phyloP scores from a whole-genome alignment of 23 red algal genomes.

The Agarophyton chilense region DNA sequence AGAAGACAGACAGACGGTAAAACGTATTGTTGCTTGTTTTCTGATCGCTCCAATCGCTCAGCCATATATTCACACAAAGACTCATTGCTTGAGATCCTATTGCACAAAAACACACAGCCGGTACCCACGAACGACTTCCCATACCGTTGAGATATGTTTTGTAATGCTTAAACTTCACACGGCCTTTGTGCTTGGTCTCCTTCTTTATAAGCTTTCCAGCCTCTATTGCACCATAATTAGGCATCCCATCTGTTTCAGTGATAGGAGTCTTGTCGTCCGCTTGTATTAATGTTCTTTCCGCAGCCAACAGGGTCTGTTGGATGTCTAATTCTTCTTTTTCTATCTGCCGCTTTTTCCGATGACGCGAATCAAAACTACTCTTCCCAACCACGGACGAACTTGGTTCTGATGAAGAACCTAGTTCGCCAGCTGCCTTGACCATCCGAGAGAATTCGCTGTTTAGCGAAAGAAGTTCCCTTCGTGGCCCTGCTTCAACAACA shows the following conservation, averaged over 20 bases:
- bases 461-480: slow-evolving; percentile 41
- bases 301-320: not conserved
- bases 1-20: slow-evolving; percentile 52
- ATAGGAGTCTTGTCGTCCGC: slow-evolving; percentile 4
- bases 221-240: slow-evolving; percentile 35
- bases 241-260: not conserved
- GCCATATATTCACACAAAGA: slow-evolving; percentile 47
- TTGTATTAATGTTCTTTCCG: not conserved
- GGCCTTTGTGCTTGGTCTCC: slow-evolving; percentile 49
- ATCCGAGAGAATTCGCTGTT: slow-evolving; percentile 64
- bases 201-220: slow-evolving; percentile 38
- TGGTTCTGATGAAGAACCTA: not conserved
- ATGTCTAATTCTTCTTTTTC: slow-evolving; percentile 3
- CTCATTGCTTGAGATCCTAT: slow-evolving; percentile 14
- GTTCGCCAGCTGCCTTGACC: slow-evolving; percentile 10
- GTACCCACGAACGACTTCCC: slow-evolving; percentile 33
- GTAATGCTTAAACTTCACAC: slow-evolving; percentile 42
- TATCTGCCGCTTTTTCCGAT: not conserved
- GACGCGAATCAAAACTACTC: not conserved
- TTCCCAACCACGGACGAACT: not conserved
- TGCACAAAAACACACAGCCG: not conserved
- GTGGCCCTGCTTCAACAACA: slow-evolving; percentile 59
- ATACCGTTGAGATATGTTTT: slow-evolving; percentile 24
- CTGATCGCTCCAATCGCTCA: slow-evolving; percentile 55
- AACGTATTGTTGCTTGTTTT: not conserved